These are phyloP conservation scores for Ophiocordyceps sinensis DNA, from an alignment of 2,329 filamentous ascomycete species.

Conservation along the genomic window DNA sequence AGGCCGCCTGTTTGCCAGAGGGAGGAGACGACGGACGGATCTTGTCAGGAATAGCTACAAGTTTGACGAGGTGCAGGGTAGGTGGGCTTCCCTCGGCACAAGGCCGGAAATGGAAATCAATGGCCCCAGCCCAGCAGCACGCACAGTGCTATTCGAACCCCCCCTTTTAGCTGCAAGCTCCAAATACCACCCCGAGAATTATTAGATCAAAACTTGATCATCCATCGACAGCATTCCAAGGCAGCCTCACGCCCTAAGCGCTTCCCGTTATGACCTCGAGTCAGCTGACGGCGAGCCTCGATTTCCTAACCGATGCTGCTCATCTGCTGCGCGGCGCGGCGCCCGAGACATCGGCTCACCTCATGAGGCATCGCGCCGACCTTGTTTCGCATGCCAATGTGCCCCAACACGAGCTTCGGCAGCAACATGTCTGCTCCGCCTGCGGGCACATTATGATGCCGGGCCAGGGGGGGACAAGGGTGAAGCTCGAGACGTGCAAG, in stretches of 20 bases:
- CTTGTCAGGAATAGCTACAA: no score
- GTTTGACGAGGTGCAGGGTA: no score
- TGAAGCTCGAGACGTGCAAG: conserved; percentile 21
- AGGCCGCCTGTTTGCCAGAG: no score
- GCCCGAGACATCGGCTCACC: conserved; percentile 42
- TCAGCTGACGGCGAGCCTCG: conserved; percentile 11
- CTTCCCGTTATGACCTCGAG: conserved; percentile 6
- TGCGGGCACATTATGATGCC: conserved; percentile 48
- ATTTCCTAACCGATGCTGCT: conserved; percentile 43
- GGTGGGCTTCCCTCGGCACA: no score
- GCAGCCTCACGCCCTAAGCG: not conserved
- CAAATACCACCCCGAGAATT: no score
- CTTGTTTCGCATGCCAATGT: conserved; percentile 33
- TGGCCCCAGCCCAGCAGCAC: not conserved
- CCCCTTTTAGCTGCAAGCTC: not conserved
- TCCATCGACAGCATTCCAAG: not conserved
- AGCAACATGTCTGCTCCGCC: conserved; percentile 39
- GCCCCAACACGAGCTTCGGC: conserved; percentile 29
- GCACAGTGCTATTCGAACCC: not conserved
- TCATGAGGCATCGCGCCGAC: conserved; percentile 38
- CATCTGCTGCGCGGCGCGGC: conserved; percentile 38
- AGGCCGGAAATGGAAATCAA: no score
- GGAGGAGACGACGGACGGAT: no score
- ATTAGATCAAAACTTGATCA: not conserved
- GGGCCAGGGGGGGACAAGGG: conserved; percentile 26